Conservation (phyloP, 2,329 filamentous ascomycete genomes). For the Cephalotrichum gorgonifer region DNA sequence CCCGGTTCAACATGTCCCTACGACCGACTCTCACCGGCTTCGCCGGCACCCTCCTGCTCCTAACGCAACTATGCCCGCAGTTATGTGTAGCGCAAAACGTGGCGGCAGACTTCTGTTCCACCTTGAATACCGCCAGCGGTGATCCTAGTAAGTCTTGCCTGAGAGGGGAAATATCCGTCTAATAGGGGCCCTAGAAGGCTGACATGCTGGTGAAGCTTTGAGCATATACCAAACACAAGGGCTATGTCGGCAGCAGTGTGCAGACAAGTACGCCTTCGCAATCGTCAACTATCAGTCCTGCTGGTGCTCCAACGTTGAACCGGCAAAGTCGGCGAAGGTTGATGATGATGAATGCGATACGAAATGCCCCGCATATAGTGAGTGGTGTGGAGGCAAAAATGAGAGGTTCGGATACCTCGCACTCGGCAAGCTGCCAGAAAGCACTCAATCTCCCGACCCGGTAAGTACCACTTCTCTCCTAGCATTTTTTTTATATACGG, state of each 20-base stretch:
- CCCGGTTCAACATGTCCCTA: background rate
- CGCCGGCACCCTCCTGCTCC: background rate
- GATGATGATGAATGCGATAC: constrained; percentile 38
- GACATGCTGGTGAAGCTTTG: constrained; percentile 26
- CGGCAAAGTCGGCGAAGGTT: constrained; percentile 31
- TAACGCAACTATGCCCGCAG: constrained; percentile 3
- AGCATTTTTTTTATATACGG: background rate
- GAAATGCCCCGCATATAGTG: constrained; percentile 61
- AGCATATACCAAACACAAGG: constrained; percentile 60
- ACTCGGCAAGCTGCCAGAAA: constrained; percentile 41
- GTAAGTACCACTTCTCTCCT: constrained; percentile 1
- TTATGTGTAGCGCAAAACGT: background rate
- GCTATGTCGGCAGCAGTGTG: constrained; percentile 53
- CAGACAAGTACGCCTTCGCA: constrained; percentile 50
- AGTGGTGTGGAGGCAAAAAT: constrained; percentile 51
- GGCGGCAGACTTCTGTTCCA: constrained; percentile 13
- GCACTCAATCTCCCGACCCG: constrained; percentile 16
- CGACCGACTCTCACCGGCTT: background rate
- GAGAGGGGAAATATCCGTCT: background rate
- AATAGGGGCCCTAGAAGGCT: background rate
- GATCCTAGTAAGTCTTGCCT: constrained; percentile 30
- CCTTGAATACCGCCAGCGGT: constrained; percentile 31
- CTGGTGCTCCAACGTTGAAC: constrained; percentile 66
- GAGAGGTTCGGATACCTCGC: constrained; percentile 56
- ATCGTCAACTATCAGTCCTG: constrained; percentile 55